Evolutionary conservation across 805 yeast species (phyloP), one percentile per base, ranked within the genome.

Genomic region (Saccharomycopsis selenospora): DNA sequence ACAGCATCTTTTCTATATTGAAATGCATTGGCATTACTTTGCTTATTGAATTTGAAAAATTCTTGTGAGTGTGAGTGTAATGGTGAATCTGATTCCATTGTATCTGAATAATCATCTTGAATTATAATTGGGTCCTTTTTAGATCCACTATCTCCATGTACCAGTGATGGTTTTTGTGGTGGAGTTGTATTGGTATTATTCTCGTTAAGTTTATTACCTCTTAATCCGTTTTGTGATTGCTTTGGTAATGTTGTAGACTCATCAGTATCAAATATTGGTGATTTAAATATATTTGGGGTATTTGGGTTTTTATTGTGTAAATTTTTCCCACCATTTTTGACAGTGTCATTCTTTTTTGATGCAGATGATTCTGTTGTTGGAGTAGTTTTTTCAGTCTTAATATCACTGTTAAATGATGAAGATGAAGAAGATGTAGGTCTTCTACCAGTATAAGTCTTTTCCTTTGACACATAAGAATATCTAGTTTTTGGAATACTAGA

Each of bases 361-460:
- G 22, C 6, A 14, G n/a, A n/a, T n/a, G n/a, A n/a, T n/a, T n/a
- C n/a, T n/a, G n/a, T n/a, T 33, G 38, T 14, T 5, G n/a, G n/a
- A 7, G 29, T 11, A 27, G 29, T 27, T 27, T 27, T 27, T 8
- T 11, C 11, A 27, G 29, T 7, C 7, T 7, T 27, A 27, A 11
- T 11, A 27, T 27, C 11, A 27, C 29, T 27, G 11, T 27, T 27
- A 27, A 11, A 27, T 14, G n/a, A 14, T 14, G 38, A 14, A 27
- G 29, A 27, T 14, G n/a, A 14, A 33, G 38, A 14, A 17, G n/a
- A 10, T 28, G 10, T 36, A 4, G 64, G 64, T 4, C 43, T 49
- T n/a, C 44, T 41, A 3, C 61, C 61, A 13, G 60, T 57, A 30
- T 52, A 59, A 7, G 66, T 61, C 46, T 54, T 59, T 36, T 61